Base-by-base conservation (phyloP, 2,329 filamentous ascomycete species). In the Colletotrichum godetiae region DNA sequence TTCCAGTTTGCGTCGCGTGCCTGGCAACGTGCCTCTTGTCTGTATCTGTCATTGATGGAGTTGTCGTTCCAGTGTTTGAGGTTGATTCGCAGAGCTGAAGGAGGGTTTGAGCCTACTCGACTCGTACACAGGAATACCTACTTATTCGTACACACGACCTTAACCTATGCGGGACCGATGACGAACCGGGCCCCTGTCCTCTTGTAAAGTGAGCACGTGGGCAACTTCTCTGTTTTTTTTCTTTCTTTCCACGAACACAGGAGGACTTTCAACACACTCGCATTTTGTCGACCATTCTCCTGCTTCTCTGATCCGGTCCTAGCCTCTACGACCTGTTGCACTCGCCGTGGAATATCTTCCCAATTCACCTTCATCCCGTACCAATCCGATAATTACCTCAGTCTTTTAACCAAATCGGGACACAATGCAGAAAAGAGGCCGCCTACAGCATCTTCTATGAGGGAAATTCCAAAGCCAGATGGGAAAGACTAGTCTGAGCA, bases 161-260 rank as follows among this genome's bases (percentile, higher is more conserved):
- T n/a, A n/a, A n/a, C n/a, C n/a, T n/a, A 58, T 69, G 37, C 49
- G 22, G n/a, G n/a, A n/a, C 63, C 24, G 46, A 62, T 57, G 57
- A 57, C 57, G 64, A 49, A 33, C 62, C 31, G 35, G 24, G 11
- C 56, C 33, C 56, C 55, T 35, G 68, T 58, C 68, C 27, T 19
- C 63, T 63, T 27, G 52, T 49, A 55, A 33, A 64, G 46, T 64
- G 66, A 73, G 70, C 70, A 73, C 66, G 70, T 70, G 70, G 66
- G 66, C 60, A 49, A 52, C 35, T 70, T 19, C 29, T 42, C 27
- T 27, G 27, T 27, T 27, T 70, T 19, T 7, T 42, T 7, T 42
- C 13, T 15, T 15, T 42, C 37, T 33, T 4, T 24, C 22, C 24
- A 31, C n/a, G 24, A 31, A 33, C 29, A 35, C 5, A 13, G 15